phyloP scores from a whole-genome alignment of 441 rosid genomes.

The Eutrema salsugineum region DNA sequence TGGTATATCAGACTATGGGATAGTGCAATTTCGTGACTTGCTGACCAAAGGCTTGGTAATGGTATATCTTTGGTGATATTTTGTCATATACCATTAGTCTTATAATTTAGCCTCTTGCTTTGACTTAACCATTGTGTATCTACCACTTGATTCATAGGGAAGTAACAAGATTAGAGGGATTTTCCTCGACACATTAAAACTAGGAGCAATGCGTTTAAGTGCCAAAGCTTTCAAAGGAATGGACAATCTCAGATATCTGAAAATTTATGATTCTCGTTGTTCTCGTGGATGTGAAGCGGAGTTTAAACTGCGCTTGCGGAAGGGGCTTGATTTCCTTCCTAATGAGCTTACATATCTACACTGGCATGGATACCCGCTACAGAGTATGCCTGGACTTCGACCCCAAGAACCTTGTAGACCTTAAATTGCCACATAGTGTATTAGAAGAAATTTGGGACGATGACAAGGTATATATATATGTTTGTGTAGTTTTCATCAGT shows the following conservation, averaged over 20 bases:
- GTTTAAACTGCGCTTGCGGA: neutral
- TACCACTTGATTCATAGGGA: conserved; percentile 13
- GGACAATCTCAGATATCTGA: conserved; percentile 22
- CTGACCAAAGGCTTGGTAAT: conserved; percentile 23
- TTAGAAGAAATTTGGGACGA: conserved; percentile 12
- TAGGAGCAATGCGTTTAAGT: conserved; percentile 16
- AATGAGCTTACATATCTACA: conserved; percentile 26
- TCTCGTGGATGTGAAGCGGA: conserved; percentile 27
- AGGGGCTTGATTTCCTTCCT: conserved; percentile 22
- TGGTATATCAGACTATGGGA: conserved; percentile 29
- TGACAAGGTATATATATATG: conserved; percentile 9
- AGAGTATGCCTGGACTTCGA: conserved; percentile 12
- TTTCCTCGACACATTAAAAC: conserved; percentile 26
- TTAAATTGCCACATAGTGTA: conserved; percentile 20
- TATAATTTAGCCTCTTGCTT: conserved; percentile 47
- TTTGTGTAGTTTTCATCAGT: neutral
- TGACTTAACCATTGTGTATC: neutral
- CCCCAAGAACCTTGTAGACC: conserved; percentile 24
- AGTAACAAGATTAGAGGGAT: conserved; percentile 21
- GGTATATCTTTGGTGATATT: neutral
- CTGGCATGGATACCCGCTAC: conserved; percentile 25
- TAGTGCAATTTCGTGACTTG: conserved; percentile 14
- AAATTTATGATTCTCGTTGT: conserved; percentile 27
- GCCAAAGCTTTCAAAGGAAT: conserved; percentile 23
- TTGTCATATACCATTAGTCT: neutral